Evolutionary conservation across 495 filamentous ascomycete genomes (phyloP), one percentile per base, ranked within the genome.

Genomic region (Xanthoparmelia taractica): DNA sequence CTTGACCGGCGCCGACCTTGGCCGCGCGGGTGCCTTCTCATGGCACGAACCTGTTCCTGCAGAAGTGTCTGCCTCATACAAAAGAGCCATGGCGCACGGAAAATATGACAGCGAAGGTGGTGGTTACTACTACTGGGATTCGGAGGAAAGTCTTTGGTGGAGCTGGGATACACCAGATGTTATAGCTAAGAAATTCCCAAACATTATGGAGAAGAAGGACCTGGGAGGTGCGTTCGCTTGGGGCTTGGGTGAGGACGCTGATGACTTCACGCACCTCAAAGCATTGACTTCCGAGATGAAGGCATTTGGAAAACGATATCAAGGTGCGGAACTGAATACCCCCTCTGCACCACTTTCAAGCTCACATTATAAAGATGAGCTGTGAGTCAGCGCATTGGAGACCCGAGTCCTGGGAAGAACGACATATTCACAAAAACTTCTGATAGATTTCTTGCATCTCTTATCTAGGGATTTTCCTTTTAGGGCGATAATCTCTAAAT

Each of bases 181-280:
- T 23, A 84, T 92, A 50, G 68, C 70, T 41, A 78, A 79, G 63
- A 92, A 91, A 75, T 85, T 89, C 65, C 77, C 75, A 31, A 70
- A 78, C 0, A 82, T 90, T 52, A 75, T 90, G 33, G 73, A 78
- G n/a, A 75, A 75, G 59, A 83, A 80, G 69, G 73, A 76, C 27
- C 67, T 92, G 3, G 88, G 87, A 7, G 87, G 87, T 25, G 82
- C 88, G 34, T 87, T 89, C 76, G 84, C 85, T 0, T 89, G 86
- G 88, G 87, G 80, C 33, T 70, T 92, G 64, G 88, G 87, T 7
- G 87, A 91, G 73, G 87, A 91, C 74, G 84, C 80, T 4, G 73
- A 80, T 38, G 68, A 78, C 33, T 88, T 77, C 61, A 73, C 74
- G 58, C 87, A 89, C 71, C 69, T 90, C 4, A 72, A 77, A 47